Evolutionary conservation across 306 rosid genomes (phyloP), one percentile per base, ranked within the genome.

Genomic region (Acacia melanoxylon): DNA sequence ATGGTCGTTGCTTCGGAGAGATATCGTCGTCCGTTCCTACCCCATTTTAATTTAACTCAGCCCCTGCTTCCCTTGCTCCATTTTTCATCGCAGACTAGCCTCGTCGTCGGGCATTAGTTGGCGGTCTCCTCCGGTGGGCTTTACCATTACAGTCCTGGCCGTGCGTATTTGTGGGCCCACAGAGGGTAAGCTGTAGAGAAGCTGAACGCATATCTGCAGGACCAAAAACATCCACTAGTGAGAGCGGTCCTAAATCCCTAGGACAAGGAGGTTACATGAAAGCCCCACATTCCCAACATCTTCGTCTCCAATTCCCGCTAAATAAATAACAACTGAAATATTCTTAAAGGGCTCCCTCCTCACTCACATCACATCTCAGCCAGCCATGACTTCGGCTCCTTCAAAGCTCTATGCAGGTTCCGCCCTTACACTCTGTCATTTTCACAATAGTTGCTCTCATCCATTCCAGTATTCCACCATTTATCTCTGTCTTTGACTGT

Each of bases 321-420:
- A 75, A 73, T 40, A 73, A 40, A 24, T 17, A 67, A 31, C 17
- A 41, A 13, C 46, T 10, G 44, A 4, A 31, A 19, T 8, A 52
- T 6, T 40, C n/a, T 37, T 8, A 31, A 51, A 29, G 49, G 48
- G 33, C 67, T 51, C 6, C 33, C 24, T 27, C 62, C 17, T 54
- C 45, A 2, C 6, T n/a, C 16, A 2, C 48, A 17, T 7, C 37
- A 3, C 49, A 25, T 7, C 35, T 42, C 72, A 68, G 80, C 37
- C 12, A 24, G 75, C 80, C 78, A 95, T 95, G 99, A 80, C 97
- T 71, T 87, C 97, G 0, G 95, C 88, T 25, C 90, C 98, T 73
- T 82, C 98, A 12, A 95, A 92, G 84, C 89, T 93, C 78, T 93
- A 93, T 51, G 78, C 95, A 78, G 95, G 94, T 91, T 35, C 79